Percentiles rank a stretch among this genome's conserved stretches.
Conservation (phyloP, 768 basidiomycete genomes). For the Tulasnella calospora region DNA sequence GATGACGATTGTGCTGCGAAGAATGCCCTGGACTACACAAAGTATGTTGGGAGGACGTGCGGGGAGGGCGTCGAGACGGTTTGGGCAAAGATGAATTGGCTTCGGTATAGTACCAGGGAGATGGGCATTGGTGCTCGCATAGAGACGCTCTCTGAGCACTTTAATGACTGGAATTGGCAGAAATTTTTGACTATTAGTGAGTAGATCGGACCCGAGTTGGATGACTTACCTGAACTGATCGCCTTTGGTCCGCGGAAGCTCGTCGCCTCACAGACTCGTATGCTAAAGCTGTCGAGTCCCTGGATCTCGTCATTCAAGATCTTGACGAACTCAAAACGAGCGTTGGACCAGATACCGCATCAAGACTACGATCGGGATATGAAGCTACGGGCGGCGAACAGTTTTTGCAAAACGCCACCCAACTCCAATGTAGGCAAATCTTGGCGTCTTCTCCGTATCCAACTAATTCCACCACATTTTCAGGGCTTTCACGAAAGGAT, state of each 20-base stretch:
- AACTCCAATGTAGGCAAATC: not conserved
- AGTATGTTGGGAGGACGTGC: not conserved
- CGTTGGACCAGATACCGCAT: not conserved
- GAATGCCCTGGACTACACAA: not conserved
- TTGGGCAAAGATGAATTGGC: not conserved
- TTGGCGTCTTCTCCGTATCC: not conserved
- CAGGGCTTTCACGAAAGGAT: not conserved
- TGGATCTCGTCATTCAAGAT: not conserved
- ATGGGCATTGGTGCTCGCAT: not conserved
- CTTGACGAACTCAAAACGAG: not conserved
- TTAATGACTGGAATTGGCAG: not conserved
- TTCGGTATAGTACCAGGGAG: no score
- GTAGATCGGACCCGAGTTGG: not conserved
- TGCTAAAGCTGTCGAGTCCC: not conserved
- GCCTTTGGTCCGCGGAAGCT: not conserved
- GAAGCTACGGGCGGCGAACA: not conserved
- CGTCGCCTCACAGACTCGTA: not conserved
- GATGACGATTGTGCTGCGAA: no score
- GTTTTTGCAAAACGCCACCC: not conserved
- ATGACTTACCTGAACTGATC: not conserved
- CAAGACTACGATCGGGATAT: not conserved
- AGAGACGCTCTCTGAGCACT: not conserved
- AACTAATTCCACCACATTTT: not conserved
- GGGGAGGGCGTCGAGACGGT: not conserved
- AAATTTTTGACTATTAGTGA: not conserved